These are phyloP conservation scores for Cenococcum geophilum DNA, from an alignment of 495 filamentous ascomycete species.

Conservation along the genomic window DNA sequence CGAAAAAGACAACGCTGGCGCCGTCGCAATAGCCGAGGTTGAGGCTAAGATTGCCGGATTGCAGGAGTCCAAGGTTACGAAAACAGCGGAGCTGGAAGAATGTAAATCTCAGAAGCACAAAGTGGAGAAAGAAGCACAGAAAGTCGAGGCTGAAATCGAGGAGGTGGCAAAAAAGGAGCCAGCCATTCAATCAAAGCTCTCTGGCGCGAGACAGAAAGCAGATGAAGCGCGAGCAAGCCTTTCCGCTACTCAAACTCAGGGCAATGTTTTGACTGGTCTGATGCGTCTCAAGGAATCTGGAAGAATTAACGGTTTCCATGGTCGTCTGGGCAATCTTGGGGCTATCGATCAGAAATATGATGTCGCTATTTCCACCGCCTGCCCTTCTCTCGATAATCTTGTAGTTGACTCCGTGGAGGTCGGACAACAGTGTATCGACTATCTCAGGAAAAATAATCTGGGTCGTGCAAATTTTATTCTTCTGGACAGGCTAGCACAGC, in stretches of 20 bases:
- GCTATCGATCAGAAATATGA: conserved; percentile 92
- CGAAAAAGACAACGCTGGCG: conserved; percentile 80
- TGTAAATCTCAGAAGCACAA: conserved; percentile 63
- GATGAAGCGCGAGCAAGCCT: conserved; percentile 90
- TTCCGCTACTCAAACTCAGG: conserved; percentile 81
- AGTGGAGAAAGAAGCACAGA: conserved; percentile 66
- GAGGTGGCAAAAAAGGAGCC: conserved; percentile 71
- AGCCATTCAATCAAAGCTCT: conserved; percentile 70
- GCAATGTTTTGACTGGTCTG: conserved; percentile 82
- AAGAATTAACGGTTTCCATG: conserved; percentile 93
- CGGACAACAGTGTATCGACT: conserved; percentile 95
- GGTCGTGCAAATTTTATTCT: conserved; percentile 97
- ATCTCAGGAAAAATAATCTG: conserved; percentile 92
- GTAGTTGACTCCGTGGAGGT: conserved; percentile 92
- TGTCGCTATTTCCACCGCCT: conserved; percentile 93
- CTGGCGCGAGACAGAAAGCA: conserved; percentile 82
- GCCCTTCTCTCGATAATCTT: conserved; percentile 83
- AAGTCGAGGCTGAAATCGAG: conserved; percentile 63
- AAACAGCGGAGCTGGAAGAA: conserved; percentile 68
- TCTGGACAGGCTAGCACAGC: conserved; percentile 72
- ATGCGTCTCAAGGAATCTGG: conserved; percentile 96
- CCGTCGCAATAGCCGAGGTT: conserved; percentile 76
- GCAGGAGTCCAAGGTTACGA: conserved; percentile 60
- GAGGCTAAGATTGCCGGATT: conserved; percentile 69
- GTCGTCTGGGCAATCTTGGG: conserved; percentile 90